Percentiles rank a stretch among this genome's conserved stretches.
Conservation (phyloP, 257 asterid genomes). For the Voacanga thouarsii region DNA sequence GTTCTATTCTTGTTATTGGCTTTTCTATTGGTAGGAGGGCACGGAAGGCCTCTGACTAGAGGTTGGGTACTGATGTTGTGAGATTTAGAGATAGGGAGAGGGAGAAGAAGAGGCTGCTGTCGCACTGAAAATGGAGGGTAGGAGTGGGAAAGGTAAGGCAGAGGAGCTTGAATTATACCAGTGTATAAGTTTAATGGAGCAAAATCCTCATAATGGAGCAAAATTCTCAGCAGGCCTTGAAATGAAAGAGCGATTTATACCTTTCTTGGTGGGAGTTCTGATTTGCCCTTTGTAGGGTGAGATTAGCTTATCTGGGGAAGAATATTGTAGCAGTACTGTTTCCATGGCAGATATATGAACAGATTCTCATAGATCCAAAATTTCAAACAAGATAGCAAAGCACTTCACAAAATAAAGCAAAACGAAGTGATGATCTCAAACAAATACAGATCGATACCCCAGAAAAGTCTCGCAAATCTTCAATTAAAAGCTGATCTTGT, state of each 20-base stretch:
- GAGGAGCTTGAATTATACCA: conserved; percentile 55
- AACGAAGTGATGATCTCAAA: conserved; percentile 34
- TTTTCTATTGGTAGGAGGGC: conserved; percentile 31
- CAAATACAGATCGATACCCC: conserved; percentile 38
- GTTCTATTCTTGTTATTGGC: conserved; percentile 13
- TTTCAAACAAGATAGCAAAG: neutral
- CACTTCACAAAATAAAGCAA: neutral
- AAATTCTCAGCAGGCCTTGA: conserved; percentile 31
- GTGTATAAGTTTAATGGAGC: conserved; percentile 23
- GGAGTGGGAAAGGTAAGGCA: conserved; percentile 35
- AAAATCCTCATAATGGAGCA: too few species aligned
- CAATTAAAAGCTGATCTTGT: neutral
- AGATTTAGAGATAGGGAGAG: conserved; percentile 29
- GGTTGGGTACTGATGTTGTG: neutral
- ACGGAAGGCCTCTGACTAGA: conserved; percentile 24
- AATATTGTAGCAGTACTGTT: conserved; percentile 28
- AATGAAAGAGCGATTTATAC: conserved; percentile 18
- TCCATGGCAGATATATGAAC: conserved; percentile 37
- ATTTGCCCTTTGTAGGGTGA: conserved; percentile 39
- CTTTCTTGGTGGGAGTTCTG: conserved; percentile 28
- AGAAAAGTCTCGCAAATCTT: conserved; percentile 7
- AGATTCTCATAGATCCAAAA: conserved; percentile 2
- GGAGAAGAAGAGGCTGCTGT: conserved; percentile 58
- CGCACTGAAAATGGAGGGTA: conserved; percentile 41
- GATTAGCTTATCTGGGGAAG: conserved; percentile 35